Evolutionary conservation across 1,139 yeast genomes (phyloP), one percentile per base, ranked within the genome.

Genomic region (Hemisphaericaspora lyxosophila): DNA sequence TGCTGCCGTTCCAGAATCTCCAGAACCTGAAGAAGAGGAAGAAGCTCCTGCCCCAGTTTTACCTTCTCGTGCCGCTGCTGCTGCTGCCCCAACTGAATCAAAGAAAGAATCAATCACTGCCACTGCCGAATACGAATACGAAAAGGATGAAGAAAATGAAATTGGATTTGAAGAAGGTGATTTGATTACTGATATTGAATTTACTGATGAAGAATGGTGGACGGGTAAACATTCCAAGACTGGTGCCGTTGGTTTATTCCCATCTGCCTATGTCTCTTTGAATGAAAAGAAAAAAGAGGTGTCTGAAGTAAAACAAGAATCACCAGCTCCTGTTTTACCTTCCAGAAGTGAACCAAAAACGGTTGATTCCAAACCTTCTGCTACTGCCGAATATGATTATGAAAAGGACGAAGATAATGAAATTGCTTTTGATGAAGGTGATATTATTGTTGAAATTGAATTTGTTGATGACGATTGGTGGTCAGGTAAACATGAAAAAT

Each of bases 391-490:
- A 47, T 82, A 80, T 51, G 83, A 79, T 40, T 83, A 84, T 50
- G 84, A 73, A 47, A 80, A 81, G 54, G 88, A 80, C 46, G 94
- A 85, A 54, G 90, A 82, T 46, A 92, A 90, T 54, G 98, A 92
- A 63, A 71, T 92, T 42, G 76, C 82, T 2, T 87, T 87, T 60
- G 76, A 69, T 24, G 96, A 87, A 57, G 95, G 94, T 35, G 97
- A 88, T 49, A 53, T 72, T 44, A 88, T 92, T 48, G 67, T 80
- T 15, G 86, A 88, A 45, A 85, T 92, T 46, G 95, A 88, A 49
- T 85, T 87, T 60, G 85, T 86, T 12, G 96, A 89, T 51, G 96
- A 87, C 36, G 96, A 88, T 55, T 92, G 98, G 98, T 92, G 97
- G 97, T 72, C 84, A 42, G 98, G 98, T 34, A 71, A 59, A 39